Conservation (phyloP, 2,329 filamentous ascomycete species). For the Cladosporium sp. region DNA sequence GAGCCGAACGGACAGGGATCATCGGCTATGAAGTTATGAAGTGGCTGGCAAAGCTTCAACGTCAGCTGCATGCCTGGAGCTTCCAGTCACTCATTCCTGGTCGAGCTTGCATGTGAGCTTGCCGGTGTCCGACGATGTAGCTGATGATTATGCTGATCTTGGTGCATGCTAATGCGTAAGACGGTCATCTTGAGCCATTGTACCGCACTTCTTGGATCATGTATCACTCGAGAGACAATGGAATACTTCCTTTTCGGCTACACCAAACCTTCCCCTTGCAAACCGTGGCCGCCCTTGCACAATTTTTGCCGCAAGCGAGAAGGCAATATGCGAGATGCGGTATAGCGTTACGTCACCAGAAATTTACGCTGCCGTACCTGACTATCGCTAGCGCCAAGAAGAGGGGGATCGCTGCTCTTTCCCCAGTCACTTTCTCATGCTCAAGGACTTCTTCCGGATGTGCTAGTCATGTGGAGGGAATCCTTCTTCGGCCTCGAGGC, state of each 20-base stretch:
- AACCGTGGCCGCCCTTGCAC: not conserved
- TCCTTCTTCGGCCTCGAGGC: not conserved
- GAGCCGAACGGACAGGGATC: not conserved
- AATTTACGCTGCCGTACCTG: not conserved
- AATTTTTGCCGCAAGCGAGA: not conserved
- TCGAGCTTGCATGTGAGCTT: not conserved
- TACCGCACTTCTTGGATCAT: not conserved
- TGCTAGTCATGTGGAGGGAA: slow-evolving; percentile 10
- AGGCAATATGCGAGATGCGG: not conserved
- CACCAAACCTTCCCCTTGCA: not conserved
- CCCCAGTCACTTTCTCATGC: not conserved
- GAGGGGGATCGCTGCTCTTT: slow-evolving; percentile 13
- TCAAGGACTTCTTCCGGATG: slow-evolving; percentile 7
- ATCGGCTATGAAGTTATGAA: not conserved
- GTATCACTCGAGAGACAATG: not conserved
- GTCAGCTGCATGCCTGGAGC: slow-evolving; percentile 14
- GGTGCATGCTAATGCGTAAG: not conserved
- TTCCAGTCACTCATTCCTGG: not conserved
- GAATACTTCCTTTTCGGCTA: too few species aligned
- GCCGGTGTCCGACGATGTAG: not conserved
- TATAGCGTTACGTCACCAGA: slow-evolving; percentile 14
- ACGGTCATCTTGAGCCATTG: not conserved
- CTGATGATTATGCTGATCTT: not conserved
- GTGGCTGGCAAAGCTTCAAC: slow-evolving; percentile 5
- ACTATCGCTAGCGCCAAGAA: slow-evolving; percentile 2